A percentile compares a stretch with the other conserved stretches of the same genome.
Conservation (phyloP, 2,329 filamentous ascomycete genomes). For the Ceratocystis alfenasii region DNA sequence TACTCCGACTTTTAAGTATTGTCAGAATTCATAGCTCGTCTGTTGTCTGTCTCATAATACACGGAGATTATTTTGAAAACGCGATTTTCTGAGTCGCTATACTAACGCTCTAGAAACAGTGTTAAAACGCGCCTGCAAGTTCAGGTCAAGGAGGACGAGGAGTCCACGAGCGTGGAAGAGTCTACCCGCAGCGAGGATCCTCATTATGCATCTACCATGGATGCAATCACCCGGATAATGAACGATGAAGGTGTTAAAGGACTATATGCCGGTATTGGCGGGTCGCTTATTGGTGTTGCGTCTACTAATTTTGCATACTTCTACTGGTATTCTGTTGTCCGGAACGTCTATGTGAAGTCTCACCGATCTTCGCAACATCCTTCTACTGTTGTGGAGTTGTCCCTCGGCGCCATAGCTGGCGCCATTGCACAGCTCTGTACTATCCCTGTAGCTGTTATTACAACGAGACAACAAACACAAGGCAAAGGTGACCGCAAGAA, state of each 20-base stretch:
- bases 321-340: conserved; percentile 92
- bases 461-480: conserved; percentile 91
- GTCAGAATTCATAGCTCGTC: not conserved
- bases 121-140: conserved; percentile 96
- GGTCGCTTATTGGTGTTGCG: conserved; percentile 78
- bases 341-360: conserved; percentile 61
- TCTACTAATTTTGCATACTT: conserved; percentile 99
- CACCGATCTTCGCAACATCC: conserved; percentile 44
- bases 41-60: not conserved
- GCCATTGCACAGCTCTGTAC: conserved; percentile 91
- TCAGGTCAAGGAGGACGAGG: conserved; percentile 44
- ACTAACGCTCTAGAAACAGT: conserved; percentile 35
- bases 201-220: conserved; percentile 78
- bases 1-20: not conserved
- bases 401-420: conserved; percentile 74
- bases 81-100: not conserved
- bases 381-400: conserved; percentile 69
- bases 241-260: conserved; percentile 67
- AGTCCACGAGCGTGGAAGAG: conserved; percentile 35
- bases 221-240: conserved; percentile 77
- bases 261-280: conserved; percentile 79
- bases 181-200: conserved; percentile 39
- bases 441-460: conserved; percentile 90
- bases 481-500: conserved; percentile 73
- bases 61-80: not conserved